Percentiles rank a stretch among this genome's conserved stretches.
phyloP scores from a whole-genome alignment of 768 basidiomycete genomes.

The Tricholoma saponaceum region DNA sequence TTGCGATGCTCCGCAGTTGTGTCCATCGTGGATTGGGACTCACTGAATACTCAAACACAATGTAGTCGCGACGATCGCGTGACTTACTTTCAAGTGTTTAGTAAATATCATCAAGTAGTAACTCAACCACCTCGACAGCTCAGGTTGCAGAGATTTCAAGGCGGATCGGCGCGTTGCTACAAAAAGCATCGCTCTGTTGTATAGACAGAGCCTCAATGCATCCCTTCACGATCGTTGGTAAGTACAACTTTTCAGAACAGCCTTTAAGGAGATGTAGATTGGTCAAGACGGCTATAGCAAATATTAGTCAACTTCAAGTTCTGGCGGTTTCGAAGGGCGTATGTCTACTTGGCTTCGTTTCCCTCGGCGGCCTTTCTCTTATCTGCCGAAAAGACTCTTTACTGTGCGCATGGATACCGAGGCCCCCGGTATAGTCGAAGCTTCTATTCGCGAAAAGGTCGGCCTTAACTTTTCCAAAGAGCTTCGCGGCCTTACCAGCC shows the following conservation, averaged over 20 bases:
- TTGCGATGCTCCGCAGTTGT: slow-evolving; percentile 3
- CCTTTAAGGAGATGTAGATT: background rate
- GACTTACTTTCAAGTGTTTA: too few relatives aligned
- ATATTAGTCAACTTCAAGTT: background rate
- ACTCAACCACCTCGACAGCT: too few relatives aligned
- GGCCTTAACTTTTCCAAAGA: slow-evolving; percentile 6
- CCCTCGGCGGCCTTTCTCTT: slow-evolving; percentile 7
- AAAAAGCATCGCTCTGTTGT: background rate
- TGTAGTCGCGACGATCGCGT: too few relatives aligned
- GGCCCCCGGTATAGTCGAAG: slow-evolving; percentile 49
- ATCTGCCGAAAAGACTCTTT: slow-evolving; percentile 7
- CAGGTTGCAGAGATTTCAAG: background rate
- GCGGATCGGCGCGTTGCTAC: background rate
- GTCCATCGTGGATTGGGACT: background rate
- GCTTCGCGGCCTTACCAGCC: background rate
- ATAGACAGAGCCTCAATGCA: background rate
- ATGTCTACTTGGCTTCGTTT: slow-evolving; percentile 16
- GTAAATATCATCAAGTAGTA: too few relatives aligned
- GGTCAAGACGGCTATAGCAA: background rate
- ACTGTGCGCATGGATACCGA: slow-evolving; percentile 18
- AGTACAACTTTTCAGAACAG: background rate
- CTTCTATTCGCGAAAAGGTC: slow-evolving; percentile 60
- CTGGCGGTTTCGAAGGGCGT: slow-evolving; percentile 4
- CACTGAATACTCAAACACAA: background rate
- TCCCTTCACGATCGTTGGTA: background rate